A percentile compares a stretch with the other conserved stretches of the same genome.
Evolutionary conservation across 805 yeast genomes (phyloP).

Genomic region (Nakazawaea peltata): DNA sequence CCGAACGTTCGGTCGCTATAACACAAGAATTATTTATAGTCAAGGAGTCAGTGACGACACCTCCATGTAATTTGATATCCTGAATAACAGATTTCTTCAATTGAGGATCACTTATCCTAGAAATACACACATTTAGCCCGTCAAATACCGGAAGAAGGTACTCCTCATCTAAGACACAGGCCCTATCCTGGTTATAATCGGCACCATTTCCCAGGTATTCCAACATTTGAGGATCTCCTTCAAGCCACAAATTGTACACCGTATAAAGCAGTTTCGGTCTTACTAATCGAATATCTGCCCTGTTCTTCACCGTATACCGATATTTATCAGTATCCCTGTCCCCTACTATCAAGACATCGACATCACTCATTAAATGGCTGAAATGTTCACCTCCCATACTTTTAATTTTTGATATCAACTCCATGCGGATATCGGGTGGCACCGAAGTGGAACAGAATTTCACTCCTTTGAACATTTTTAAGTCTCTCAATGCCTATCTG

Average conservation of each 20-base stretch:
- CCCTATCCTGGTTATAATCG: too few relatives aligned
- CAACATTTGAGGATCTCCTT: constrained; percentile 33
- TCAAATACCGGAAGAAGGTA: constrained; percentile 33
- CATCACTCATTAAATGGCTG: constrained; percentile 54
- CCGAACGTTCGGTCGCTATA: constrained; percentile 41
- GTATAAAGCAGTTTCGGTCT: constrained; percentile 34
- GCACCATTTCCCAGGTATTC: too few relatives aligned
- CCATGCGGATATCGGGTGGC: constrained; percentile 29
- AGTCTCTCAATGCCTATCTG: too few relatives aligned
- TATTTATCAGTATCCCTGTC: constrained; percentile 48
- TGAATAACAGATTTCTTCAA: constrained; percentile 24
- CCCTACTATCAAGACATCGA: constrained; percentile 53
- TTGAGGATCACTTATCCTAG: constrained; percentile 23
- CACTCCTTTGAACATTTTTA: constrained; percentile 12
- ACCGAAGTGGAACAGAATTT: constrained; percentile 55
- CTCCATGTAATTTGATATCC: constrained; percentile 37
- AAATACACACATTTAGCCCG: constrained; percentile 35
- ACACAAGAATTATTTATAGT: constrained; percentile 35
- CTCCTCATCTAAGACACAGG: too few relatives aligned
- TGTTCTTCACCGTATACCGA: constrained; percentile 37
- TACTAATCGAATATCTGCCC: constrained; percentile 53
- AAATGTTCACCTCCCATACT: constrained; percentile 54
- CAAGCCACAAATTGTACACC: constrained; percentile 43
- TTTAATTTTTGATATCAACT: constrained; percentile 35
- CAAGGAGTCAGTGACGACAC: constrained; percentile 41